These are phyloP conservation scores for Cryptococcus jaspeensis DNA, from an alignment of 1,284 basidiomycete species.

Conservation along the genomic window DNA sequence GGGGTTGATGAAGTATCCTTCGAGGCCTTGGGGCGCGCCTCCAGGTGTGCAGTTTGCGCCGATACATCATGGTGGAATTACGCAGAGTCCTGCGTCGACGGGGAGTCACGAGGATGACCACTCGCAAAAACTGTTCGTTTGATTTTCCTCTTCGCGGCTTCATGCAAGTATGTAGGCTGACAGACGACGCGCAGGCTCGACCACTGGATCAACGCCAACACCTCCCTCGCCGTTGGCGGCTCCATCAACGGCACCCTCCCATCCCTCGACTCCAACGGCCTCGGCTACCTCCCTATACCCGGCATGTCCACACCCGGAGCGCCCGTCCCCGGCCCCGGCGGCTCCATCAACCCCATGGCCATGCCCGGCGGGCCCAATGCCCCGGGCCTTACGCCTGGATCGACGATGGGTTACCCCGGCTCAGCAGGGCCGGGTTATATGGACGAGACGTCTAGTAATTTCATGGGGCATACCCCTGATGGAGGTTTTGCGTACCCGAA, in stretches of 20 bases:
- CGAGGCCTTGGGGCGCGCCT: slow-evolving; percentile 5
- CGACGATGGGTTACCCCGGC: slow-evolving; percentile 2
- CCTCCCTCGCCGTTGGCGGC: slow-evolving; percentile 42
- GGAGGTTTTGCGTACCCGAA: slow-evolving; percentile 12
- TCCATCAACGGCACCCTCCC: slow-evolving; percentile 24
- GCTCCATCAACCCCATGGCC: slow-evolving; percentile 7
- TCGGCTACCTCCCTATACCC: slow-evolving; percentile 14
- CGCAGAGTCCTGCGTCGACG: slow-evolving; percentile 26
- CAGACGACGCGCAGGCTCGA: slow-evolving; percentile 31
- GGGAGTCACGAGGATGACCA: slow-evolving; percentile 47
- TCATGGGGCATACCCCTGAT: slow-evolving; percentile 8
- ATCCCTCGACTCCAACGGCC: slow-evolving; percentile 8
- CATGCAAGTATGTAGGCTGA: slow-evolving; percentile 3
- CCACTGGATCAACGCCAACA: slow-evolving; percentile 49
- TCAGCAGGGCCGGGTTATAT: not conserved
- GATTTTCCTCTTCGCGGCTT: not conserved
- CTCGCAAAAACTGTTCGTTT: slow-evolving; percentile 42
- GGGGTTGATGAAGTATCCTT: not conserved
- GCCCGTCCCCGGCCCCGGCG: not conserved
- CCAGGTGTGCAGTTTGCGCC: slow-evolving; percentile 10
- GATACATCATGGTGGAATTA: slow-evolving; percentile 21
- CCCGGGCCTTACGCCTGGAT: slow-evolving; percentile 7
- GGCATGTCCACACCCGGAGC: slow-evolving; percentile 8
- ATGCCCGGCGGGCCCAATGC: slow-evolving; percentile 1
- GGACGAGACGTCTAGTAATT: not conserved